These are phyloP conservation scores for Allomyces macrogynus DNA, from an alignment of 192 early-diverging fungal genomes.

Conservation along the genomic window DNA sequence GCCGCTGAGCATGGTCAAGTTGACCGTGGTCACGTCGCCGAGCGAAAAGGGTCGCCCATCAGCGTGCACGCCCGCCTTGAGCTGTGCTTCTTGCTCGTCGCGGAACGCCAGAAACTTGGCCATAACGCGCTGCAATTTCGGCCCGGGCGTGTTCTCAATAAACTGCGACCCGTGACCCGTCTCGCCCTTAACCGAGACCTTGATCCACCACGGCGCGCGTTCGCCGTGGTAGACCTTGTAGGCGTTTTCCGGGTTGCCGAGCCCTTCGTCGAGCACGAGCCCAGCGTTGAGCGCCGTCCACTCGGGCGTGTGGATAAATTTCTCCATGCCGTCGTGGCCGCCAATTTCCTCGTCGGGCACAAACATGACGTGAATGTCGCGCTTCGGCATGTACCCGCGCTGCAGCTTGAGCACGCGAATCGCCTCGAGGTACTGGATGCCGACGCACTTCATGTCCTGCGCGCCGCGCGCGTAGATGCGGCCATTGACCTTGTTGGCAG, in stretches of 20 bases:
- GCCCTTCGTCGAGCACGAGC: conserved; percentile 71
- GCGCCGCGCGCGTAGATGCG: conserved; percentile 60
- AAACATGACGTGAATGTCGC: conserved; percentile 57
- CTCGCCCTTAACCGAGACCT: conserved; percentile 42
- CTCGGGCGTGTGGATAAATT: conserved; percentile 38
- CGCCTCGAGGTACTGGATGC: conserved; percentile 61
- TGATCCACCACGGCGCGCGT: conserved; percentile 66
- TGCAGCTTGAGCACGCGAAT: conserved; percentile 34
- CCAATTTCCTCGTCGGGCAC: conserved; percentile 78
- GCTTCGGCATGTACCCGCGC: conserved; percentile 26
- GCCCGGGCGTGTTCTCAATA: conserved; percentile 45
- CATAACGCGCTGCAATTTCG: conserved; percentile 44
- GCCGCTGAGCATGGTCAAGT: conserved; percentile 52
- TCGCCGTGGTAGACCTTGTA: conserved; percentile 72
- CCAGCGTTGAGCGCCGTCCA: conserved; percentile 55
- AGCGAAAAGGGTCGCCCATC: conserved; percentile 32
- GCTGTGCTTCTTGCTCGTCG: conserved; percentile 29
- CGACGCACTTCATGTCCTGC: conserved; percentile 87
- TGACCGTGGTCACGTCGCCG: conserved; percentile 63
- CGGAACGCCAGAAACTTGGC: conserved; percentile 49
- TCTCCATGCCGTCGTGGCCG: conserved; percentile 55
- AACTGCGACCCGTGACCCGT: conserved; percentile 74
- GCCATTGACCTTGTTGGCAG: conserved; percentile 40
- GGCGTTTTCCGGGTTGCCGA: conserved; percentile 38
- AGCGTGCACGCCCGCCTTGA: conserved; percentile 24